Evolutionary conservation across 2,329 filamentous ascomycete genomes (phyloP), one percentile per base, ranked within the genome.

Genomic region (Remersonia thermophila): DNA sequence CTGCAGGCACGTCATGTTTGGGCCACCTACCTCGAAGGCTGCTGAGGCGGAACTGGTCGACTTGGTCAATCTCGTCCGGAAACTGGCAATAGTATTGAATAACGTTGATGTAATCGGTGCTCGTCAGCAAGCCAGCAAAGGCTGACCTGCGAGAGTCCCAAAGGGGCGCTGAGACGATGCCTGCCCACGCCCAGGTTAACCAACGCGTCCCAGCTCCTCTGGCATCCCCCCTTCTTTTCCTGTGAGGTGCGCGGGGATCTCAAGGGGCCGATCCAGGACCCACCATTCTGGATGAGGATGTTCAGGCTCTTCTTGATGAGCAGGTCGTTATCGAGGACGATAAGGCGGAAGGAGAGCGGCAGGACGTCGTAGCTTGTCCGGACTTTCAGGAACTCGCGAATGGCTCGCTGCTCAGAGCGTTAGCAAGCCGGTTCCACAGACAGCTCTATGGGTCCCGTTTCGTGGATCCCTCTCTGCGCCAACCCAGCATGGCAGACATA

Each of bases 1-100:
- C n/a, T n/a, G n/a, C n/a, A n/a, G n/a, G n/a, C n/a, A n/a, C n/a
- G n/a, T n/a, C n/a, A n/a, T n/a, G n/a, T n/a, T n/a, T n/a, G 11
- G 23, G 14, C 27, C n/a, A 50, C 66, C 40, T 66, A 93, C 87
- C 84, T 72, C 89, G 75, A 40, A 98, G 71, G 55, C 85, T 94
- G 62, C 83, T 89, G 43, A 98, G 65, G 32, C 85, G 80, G 57
- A 98, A 95, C 58, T 94, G 83, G 48, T 96, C 91, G 50, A 98
- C 83, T 55, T 89, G 79, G 47, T 79, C 77, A 42, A 96, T 73
- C 40, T 87, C 82, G 47, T 93, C 84, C 2, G 89, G 91, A 50
- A 91, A 93, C 60, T 96, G 87, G 69, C 86, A 95, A 66, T 98
- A 96, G 62, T 98, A 98, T 58, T 96, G 89, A 28, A 98, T 93